Evolutionary conservation across 345 rosid genomes (phyloP).

Genomic region (Dipteronia dyeriana): DNA sequence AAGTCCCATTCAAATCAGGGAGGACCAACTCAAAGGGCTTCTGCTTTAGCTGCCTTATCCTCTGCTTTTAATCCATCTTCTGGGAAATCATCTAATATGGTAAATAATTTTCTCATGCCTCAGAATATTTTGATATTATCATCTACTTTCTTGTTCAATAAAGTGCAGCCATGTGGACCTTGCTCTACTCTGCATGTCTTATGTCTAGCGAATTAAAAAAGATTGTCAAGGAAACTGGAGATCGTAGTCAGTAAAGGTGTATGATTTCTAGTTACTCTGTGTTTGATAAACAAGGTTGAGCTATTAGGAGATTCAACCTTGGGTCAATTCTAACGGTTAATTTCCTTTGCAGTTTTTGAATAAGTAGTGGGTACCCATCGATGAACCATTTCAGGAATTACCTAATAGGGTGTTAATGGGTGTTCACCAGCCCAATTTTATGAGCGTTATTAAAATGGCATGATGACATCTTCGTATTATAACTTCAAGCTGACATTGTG

Average conservation of each 20-base stretch:
- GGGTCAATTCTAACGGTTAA: no score
- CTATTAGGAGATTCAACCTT: slow-evolving; percentile 2
- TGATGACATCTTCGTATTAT: not conserved
- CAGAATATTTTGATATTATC: not conserved
- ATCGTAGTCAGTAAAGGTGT: not conserved
- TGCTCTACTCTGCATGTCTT: not conserved
- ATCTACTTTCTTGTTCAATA: not conserved
- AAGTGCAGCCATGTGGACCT: not conserved
- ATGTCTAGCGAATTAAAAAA: not conserved
- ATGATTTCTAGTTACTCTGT: not conserved
- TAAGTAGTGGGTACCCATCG: no score
- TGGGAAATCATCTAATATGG: slow-evolving; percentile 49
- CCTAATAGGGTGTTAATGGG: no score
- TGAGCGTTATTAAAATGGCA: not conserved
- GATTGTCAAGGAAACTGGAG: slow-evolving; percentile 5
- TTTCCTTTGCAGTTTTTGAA: no score
- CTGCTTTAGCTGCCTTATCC: slow-evolving; percentile 92
- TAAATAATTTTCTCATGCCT: slow-evolving; percentile 34
- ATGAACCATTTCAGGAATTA: no score
- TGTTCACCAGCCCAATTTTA: no score
- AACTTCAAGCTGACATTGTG: not conserved
- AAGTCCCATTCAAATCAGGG: slow-evolving; percentile 77
- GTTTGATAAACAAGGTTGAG: not conserved
- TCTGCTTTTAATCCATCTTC: slow-evolving; percentile 80
- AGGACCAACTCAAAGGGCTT: slow-evolving; percentile 96